Percentiles rank a stretch among this genome's conserved stretches.
Evolutionary conservation across 129 eudicot species (phyloP).

Genomic region (Pittosporum tobira): DNA sequence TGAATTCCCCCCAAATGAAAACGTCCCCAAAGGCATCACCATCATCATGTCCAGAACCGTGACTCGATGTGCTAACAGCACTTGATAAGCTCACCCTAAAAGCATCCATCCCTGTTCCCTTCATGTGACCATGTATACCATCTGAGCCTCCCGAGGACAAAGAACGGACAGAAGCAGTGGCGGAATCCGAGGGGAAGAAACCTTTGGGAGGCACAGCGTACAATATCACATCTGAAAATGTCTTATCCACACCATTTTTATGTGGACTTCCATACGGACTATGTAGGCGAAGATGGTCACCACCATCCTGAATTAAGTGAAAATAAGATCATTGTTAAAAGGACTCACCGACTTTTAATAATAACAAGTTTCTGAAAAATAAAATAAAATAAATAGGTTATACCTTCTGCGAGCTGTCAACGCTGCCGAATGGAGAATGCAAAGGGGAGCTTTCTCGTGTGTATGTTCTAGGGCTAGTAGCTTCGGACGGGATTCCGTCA

Average conservation of each 20-base stretch:
- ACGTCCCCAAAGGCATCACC: conserved; percentile 96
- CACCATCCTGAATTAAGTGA: conserved; percentile 51
- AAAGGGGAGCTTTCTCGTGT: conserved; percentile 89
- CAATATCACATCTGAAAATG: conserved; percentile 49
- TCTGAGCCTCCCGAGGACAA: conserved; percentile 94
- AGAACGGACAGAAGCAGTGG: conserved; percentile 73
- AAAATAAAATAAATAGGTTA: too few species aligned
- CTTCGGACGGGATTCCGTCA: conserved; percentile 87
- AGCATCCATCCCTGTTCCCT: conserved; percentile 63
- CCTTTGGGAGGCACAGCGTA: conserved; percentile 63
- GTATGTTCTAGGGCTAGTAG: conserved; percentile 85
- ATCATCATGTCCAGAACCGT: conserved; percentile 97
- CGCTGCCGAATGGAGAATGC: conserved; percentile 74
- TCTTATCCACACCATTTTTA: conserved; percentile 51
- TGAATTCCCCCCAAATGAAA: conserved; percentile 90
- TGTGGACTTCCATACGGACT: conserved; percentile 77
- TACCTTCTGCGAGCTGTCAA: conserved; percentile 80
- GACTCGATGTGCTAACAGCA: conserved; percentile 98
- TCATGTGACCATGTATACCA: conserved; percentile 61
- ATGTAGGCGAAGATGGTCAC: conserved; percentile 65
- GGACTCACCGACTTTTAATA: too few species aligned
- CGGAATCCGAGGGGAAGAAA: conserved; percentile 66
- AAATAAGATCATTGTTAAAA: neutral
- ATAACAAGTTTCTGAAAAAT: too few species aligned
- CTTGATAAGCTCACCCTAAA: conserved; percentile 92